These are phyloP conservation scores for Cryphonectria nitschkei DNA, from an alignment of 2,329 filamentous ascomycete genomes.

Conservation along the genomic window DNA sequence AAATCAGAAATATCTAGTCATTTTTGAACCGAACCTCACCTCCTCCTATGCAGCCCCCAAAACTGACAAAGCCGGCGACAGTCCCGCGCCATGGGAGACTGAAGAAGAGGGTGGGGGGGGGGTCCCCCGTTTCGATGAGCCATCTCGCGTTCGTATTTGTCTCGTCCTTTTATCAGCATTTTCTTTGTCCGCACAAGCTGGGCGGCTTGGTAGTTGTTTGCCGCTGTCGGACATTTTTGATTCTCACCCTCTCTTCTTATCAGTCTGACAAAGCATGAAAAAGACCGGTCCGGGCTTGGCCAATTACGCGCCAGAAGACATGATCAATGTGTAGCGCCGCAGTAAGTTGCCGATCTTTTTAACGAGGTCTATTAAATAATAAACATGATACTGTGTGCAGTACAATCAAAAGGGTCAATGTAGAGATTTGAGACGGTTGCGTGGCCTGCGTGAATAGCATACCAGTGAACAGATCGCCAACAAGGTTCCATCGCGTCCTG, in stretches of 20 bases:
- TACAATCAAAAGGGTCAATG: background rate
- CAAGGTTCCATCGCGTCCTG: slow-evolving; percentile 8
- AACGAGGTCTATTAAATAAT: background rate
- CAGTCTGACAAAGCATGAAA: background rate
- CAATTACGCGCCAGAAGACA: background rate
- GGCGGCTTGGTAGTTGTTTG: background rate
- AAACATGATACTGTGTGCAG: background rate
- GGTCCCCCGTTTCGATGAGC: background rate
- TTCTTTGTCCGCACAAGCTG: background rate
- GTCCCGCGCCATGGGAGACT: background rate
- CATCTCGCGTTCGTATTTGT: background rate
- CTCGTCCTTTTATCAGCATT: background rate
- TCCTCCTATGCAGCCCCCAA: background rate
- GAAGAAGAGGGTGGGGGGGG: too few relatives aligned
- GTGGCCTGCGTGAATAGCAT: too few relatives aligned
- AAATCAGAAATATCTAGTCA: slow-evolving; percentile 2
- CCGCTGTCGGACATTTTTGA: background rate
- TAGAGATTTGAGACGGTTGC: background rate
- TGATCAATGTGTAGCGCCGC: background rate
- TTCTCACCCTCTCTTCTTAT: background rate
- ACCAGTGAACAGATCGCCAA: background rate
- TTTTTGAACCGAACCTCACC: background rate
- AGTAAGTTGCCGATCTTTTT: background rate
- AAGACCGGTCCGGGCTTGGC: slow-evolving; percentile 1
- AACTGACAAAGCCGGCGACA: background rate